phyloP scores from a whole-genome alignment of 306 rosid genomes.

The Pyrus bretschneideri region DNA sequence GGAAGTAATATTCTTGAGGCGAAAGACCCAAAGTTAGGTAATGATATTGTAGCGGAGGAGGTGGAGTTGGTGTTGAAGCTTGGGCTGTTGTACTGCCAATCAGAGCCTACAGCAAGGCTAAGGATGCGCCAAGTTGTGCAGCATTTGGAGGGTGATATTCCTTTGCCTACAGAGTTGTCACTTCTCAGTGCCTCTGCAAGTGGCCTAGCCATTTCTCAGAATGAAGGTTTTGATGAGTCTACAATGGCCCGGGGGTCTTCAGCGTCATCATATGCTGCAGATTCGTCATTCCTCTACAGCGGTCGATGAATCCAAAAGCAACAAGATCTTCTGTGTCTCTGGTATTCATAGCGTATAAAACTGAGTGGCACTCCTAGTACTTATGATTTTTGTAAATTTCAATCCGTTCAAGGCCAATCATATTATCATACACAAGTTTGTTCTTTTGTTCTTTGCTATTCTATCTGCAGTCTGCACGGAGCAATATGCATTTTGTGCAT shows the following conservation, averaged over 20 bases:
- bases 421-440: neutral
- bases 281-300: slow-evolving; percentile 37
- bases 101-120: slow-evolving; percentile 19
- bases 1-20: slow-evolving; percentile 12
- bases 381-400: neutral
- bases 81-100: slow-evolving; percentile 26
- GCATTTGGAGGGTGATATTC: slow-evolving; percentile 19
- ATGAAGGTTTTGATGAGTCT: neutral
- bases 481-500: no score
- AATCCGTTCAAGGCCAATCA: neutral
- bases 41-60: slow-evolving; percentile 11
- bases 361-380: neutral
- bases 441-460: neutral
- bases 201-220: slow-evolving; percentile 16
- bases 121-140: slow-evolving; percentile 31
- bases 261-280: slow-evolving; percentile 24
- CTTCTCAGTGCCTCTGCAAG: slow-evolving; percentile 15
- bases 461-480: neutral
- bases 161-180: slow-evolving; percentile 14
- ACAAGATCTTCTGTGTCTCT: neutral
- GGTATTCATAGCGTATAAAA: neutral
- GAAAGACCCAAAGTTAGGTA: slow-evolving; percentile 12
- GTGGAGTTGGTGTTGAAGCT: slow-evolving; percentile 32
- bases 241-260: neutral
- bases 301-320: slow-evolving; percentile 30